These are phyloP conservation scores for Cucurbita pepo DNA, from an alignment of 306 rosid species.

Conservation along the genomic window DNA sequence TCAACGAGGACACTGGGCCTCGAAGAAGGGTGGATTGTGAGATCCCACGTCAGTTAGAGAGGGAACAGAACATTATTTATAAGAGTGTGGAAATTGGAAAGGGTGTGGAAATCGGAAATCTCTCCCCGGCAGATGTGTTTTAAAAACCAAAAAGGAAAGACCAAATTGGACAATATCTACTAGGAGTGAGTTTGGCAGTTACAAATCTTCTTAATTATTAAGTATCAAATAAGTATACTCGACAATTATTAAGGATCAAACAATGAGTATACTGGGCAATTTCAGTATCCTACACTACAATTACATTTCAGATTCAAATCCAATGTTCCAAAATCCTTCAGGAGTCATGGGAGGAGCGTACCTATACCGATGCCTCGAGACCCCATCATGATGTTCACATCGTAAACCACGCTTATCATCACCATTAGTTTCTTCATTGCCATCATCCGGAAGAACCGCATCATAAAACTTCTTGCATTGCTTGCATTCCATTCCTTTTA, in stretches of 20 bases:
- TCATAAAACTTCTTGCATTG: slow-evolving; percentile 85
- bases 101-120: no score
- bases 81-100: no score
- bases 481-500: slow-evolving; percentile 88
- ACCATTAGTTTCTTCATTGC: slow-evolving; percentile 20
- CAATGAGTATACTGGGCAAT: not conserved
- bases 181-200: no score
- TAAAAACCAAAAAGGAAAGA: no score
- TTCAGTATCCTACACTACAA: not conserved
- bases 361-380: slow-evolving; percentile 86
- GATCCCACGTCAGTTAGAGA: no score
- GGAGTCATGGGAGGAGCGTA: slow-evolving; percentile 91
- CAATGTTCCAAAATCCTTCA: slow-evolving; percentile 98
- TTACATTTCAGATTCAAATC: slow-evolving; percentile 83
- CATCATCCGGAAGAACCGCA: slow-evolving; percentile 63
- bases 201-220: no score
- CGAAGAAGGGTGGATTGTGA: no score
- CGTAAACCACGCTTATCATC: slow-evolving; percentile 32
- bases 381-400: slow-evolving; percentile 92
- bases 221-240: no score
- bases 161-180: no score
- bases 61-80: no score
- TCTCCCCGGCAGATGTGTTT: no score
- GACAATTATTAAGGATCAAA: not conserved
- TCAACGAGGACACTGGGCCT: no score